Base-by-base conservation (phyloP, 2,329 filamentous ascomycete genomes). In the Colletotrichum cordylinicola region DNA sequence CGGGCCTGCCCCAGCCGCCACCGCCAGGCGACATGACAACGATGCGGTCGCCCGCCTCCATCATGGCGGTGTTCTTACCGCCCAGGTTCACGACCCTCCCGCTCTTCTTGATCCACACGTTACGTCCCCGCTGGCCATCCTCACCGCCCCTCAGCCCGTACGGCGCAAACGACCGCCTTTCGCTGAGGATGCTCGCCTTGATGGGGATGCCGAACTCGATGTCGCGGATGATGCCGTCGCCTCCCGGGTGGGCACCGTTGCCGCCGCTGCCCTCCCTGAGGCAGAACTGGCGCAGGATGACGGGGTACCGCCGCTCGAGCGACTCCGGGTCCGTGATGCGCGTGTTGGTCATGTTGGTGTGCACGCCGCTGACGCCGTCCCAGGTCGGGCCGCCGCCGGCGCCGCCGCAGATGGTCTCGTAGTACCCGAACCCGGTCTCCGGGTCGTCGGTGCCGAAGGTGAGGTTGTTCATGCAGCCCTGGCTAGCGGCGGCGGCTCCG, bases 291-390 rank as follows among this genome's bases (percentile, higher is more conserved):
- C 93, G 88, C 33, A 97, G 85, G 2, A 97, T 81, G 3, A 95
- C 93, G 0, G 94, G 94, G 80, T 96, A 96, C 18, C 94, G 87
- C 31, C 93, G 88, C 85, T 96, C 94, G 78, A 96, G 94, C 8
- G 95, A 90, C 82, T 97, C 95, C 0, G 93, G 89, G 81, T 96
- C 95, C 0, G 94, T 96, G 81, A 96, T 96, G 15, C 94, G 90
- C 6, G 94, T 96, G 83, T 97, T 97, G 7, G 95, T 96, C 93
- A 96, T 96, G 84, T 96, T 94, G 2, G 91, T 93, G 81, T 96
- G 94, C 24, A 96, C 94, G 31, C 93, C 94, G 68, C 88, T 91
- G 10, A 93, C 93, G 39, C 94, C 94, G 76, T 94, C 88, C 94
- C 94, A 96, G 15, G 88, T 88, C 0, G 92, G 90, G 0, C 94